Base-by-base conservation (phyloP, 75 land plant genomes). In the Azolla pinnata region DNA sequence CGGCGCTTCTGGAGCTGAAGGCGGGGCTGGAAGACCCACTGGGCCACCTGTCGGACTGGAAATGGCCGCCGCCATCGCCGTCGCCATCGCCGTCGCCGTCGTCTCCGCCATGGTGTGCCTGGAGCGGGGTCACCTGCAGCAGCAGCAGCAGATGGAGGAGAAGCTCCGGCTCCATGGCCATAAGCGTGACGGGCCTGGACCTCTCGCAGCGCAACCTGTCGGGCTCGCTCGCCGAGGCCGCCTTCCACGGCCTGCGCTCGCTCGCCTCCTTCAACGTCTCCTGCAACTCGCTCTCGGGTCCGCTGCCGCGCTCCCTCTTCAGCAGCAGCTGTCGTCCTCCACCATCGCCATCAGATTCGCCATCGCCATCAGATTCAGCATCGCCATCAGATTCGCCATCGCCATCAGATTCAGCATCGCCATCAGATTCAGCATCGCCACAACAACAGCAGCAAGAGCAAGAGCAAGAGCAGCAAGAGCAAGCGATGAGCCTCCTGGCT, bases 21-120 rank as follows among this genome's bases (percentile, higher is more conserved):
- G 30, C 42, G 33, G 64, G 28, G 4, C 18, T 52, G 29, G 30
- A 50, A 2, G 83, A 80, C 58, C 83, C 81, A 7, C 27, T 57
- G 4, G 75, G 70, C 8, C 71, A 63, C 18, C 56, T 84, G 30
- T 40, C 54, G 0, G 70, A 78, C 42, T 84, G 87, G 87, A 59
- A 4, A 2, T 62, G 40, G 10, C 9, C 49, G 7, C 35, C 50
- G 29, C 12, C 29, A 27, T 26, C 28, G 12, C 12, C 28, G 25
- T 16, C 2, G 10, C 10, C 10, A 12, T 12, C 10, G 40, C 40
- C 40, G 12, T n/a, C n/a, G n/a, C n/a, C n/a, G n/a, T n/a, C n/a
- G n/a, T n/a, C n/a, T n/a, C 40, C 40, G 40, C 40, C 40, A 5
- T 35, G 40, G 40, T 68, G 71, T 58, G 18, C 17, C n/a, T 68